Percentiles rank a stretch among this genome's conserved stretches.
These are phyloP conservation scores for Metroxylon sagu DNA, from an alignment of 176 grass and related monocot species.

Conservation along the genomic window DNA sequence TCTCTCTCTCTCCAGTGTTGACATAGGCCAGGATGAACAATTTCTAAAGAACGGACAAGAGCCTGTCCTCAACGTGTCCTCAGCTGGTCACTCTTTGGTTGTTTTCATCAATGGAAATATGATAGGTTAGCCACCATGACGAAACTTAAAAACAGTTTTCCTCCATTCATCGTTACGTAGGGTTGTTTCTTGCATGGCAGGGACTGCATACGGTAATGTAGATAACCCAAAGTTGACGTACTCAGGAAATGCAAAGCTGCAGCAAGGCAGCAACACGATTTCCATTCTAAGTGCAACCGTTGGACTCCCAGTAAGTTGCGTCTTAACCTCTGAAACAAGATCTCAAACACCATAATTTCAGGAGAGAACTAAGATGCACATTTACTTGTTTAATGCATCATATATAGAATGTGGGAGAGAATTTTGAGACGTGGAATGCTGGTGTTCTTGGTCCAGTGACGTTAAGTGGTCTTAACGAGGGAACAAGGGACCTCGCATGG, in stretches of 20 bases:
- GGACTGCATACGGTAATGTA: slow-evolving; percentile 70
- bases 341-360: no score
- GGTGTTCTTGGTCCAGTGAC: slow-evolving; percentile 92
- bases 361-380: no score
- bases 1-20: slow-evolving; percentile 44
- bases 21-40: slow-evolving; percentile 54
- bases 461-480: slow-evolving; percentile 76
- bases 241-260: slow-evolving; percentile 52
- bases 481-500: slow-evolving; percentile 90
- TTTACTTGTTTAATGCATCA: slow-evolving; percentile 18
- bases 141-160: no score
- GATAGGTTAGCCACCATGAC: slow-evolving; percentile 46
- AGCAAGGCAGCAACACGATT: slow-evolving; percentile 78
- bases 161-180: no score
- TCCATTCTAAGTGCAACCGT: slow-evolving; percentile 87
- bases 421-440: slow-evolving; percentile 99
- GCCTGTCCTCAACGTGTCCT: slow-evolving; percentile 67
- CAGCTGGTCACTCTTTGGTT: slow-evolving; percentile 87
- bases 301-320: slow-evolving; percentile 79
- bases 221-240: slow-evolving; percentile 82
- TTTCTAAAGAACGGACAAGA: slow-evolving; percentile 51
- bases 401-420: slow-evolving; percentile 87
- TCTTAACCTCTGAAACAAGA: neutral
- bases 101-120: slow-evolving; percentile 73
- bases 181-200: slow-evolving; percentile 25